Evolutionary conservation across 768 basidiomycete genomes (phyloP), one percentile per base, ranked within the genome.

Genomic region (Plicaturopsis crispa): DNA sequence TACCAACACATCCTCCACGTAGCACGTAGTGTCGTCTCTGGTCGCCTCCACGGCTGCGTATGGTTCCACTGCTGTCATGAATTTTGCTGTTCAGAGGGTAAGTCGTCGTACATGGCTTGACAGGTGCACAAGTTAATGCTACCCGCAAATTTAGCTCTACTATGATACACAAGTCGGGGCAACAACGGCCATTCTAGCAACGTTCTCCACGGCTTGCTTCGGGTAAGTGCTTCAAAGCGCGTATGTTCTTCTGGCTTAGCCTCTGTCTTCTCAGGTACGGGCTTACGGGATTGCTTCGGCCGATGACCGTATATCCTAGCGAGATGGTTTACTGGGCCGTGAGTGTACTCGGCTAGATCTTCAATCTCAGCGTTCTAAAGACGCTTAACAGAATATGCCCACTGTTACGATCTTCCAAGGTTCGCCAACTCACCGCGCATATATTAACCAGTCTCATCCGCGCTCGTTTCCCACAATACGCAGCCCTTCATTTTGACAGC

Each of bases 281-380:
- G 3, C 54, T 81, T 5, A 74, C 75, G 4, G 78, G 79, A 3
- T 47, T 81, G 3, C 56, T 78, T 7, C 69, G 77, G 3, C 75
- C 76, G 2, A 57, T 79, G 16, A 73, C 72, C 0, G 73, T 78
- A 5, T 75, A 78, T 49, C 75, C 75, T 0, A 69, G 71, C n/a
- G 75, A 76, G 50, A 74, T 75, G 73, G 74, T 80, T 13, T 78
- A 77, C 44, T 77, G 75, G 75, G 38, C 42, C 31, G 74, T 75
- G 48, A 42, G 69, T 60, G 8, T 21, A 18, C 12, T 35, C 17
- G 7, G 13, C 6, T 12, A 13, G 28, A 5, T 19, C 31, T n/a
- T n/a, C n/a, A n/a, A n/a, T n/a, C n/a, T n/a, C n/a, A n/a, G n/a
- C n/a, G n/a, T n/a, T n/a, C n/a, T n/a, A n/a, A n/a, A n/a, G n/a